Base-by-base conservation (phyloP, 2,329 filamentous ascomycete genomes). In the Tolypocladium guangdongense region DNA sequence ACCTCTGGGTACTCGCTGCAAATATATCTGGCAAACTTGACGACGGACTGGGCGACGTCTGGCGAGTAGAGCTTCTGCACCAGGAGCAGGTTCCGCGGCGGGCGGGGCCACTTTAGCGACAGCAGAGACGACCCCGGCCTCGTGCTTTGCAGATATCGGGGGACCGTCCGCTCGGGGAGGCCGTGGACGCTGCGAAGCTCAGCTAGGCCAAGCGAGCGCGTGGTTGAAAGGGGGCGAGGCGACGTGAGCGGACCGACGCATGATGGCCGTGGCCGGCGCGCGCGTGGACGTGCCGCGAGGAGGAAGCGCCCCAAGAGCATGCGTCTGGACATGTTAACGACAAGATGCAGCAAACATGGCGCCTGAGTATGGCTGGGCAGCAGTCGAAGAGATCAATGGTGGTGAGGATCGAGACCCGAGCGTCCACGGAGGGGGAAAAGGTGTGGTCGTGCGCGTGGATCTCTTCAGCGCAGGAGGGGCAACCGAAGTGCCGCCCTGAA, bases 1-100 rank as follows among this genome's bases (percentile, higher is more conserved):
- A 91, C 81, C 51, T 81, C 81, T 1, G 90, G 86, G 68, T 97
- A 96, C 55, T 89, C 88, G 57, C 76, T 77, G 60, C 84, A 81
- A 55, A 96, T 80, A 68, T 97, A 87, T 60, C 81, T 86, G 58
- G 78, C 78, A 56, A 83, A 82, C 56, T 73, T 71, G 58, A 80
- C 64, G 30, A 78, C 77, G 2, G 78, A 77, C 18, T 73, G 65
- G 18, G 73, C 73, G 18, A 82, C 80, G 12, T 77, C 70, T 0
- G 77, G 74, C 1, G 78, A 75, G 57, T 77, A 77, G 50, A 82
- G 73, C 65, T 83, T 83, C 43, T 80, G 78, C 54, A 83, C 78
- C 41, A 83, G 70, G 30, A 83, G 70, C 48, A 83, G 67, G 57
- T 82, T 83, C 50, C 73, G 74, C 37, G 78, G 80, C 1, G 80